phyloP scores from a whole-genome alignment of 2,329 filamentous ascomycete species.

The Cordyceps farinosa region DNA sequence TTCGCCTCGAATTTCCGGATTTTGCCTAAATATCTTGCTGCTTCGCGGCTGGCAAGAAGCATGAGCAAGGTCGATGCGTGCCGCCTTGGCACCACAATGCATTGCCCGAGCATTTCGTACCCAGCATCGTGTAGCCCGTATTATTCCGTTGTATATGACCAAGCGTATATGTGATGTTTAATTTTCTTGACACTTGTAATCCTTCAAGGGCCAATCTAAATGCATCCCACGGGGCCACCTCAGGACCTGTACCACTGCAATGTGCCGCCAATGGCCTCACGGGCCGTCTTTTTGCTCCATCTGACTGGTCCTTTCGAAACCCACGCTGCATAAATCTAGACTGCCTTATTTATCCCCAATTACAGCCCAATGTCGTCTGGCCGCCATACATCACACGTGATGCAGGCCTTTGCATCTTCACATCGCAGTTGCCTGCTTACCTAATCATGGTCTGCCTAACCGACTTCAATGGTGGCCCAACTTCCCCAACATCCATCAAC shows the following conservation, averaged over 20 bases:
- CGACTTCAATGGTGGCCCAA: conserved; percentile 16
- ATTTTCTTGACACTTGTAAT: conserved; percentile 1
- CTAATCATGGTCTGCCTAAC: conserved; percentile 17
- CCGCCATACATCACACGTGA: conserved; percentile 17
- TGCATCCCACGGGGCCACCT: background rate
- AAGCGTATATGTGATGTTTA: background rate
- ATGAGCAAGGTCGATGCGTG: background rate
- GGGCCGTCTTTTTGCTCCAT: background rate
- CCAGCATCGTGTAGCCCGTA: background rate
- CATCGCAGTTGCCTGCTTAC: conserved; percentile 9
- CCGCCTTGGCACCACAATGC: background rate
- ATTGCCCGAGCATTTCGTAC: background rate
- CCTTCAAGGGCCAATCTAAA: background rate
- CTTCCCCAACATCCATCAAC: conserved; percentile 16
- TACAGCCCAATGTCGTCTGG: conserved; percentile 16
- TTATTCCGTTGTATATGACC: background rate
- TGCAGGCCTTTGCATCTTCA: conserved; percentile 4
- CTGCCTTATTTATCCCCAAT: conserved; percentile 7
- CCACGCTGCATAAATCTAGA: conserved; percentile 1
- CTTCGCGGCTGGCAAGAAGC: background rate
- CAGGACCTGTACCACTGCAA: background rate
- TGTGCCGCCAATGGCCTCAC: conserved; percentile 1
- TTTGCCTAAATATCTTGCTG: background rate
- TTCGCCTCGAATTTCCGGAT: background rate
- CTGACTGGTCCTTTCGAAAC: background rate